phyloP scores from a whole-genome alignment of 2,329 filamentous ascomycete genomes.

The Beauveria australis region DNA sequence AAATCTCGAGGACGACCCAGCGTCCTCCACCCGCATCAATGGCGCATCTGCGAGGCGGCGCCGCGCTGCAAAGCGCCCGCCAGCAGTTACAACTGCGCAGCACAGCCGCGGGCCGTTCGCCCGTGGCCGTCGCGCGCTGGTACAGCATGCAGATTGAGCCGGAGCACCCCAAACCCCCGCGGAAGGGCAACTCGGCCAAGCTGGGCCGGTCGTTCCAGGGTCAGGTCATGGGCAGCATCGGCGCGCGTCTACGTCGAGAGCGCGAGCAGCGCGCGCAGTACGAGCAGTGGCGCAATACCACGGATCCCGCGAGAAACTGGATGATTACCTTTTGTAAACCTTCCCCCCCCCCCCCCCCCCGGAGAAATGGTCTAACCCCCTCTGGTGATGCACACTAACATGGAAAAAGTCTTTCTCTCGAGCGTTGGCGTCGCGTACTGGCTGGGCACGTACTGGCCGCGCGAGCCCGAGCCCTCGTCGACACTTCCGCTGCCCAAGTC shows the following conservation, averaged over 20 bases:
- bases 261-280: slow-evolving; percentile 45
- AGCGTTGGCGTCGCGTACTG: slow-evolving; percentile 48
- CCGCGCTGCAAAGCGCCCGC: slow-evolving; percentile 22
- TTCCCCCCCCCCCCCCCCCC: no score
- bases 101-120: background rate
- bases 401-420: slow-evolving; percentile 39
- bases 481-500: slow-evolving; percentile 50
- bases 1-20: background rate
- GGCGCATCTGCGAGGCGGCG: slow-evolving; percentile 26
- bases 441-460: slow-evolving; percentile 48
- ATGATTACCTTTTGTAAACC: slow-evolving; percentile 44
- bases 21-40: slow-evolving; percentile 15
- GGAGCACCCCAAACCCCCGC: slow-evolving; percentile 22
- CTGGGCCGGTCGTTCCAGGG: slow-evolving; percentile 42
- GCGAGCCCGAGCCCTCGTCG: slow-evolving; percentile 42
- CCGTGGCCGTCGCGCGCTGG: slow-evolving; percentile 17
- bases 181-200: slow-evolving; percentile 29
- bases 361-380: background rate
- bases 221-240: slow-evolving; percentile 52
- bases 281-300: slow-evolving; percentile 31
- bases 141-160: slow-evolving; percentile 30
- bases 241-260: slow-evolving; percentile 46
- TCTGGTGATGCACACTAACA: background rate
- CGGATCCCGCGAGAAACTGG: slow-evolving; percentile 37
- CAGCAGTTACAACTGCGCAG: slow-evolving; percentile 5